Evolutionary conservation across 2,329 filamentous ascomycete genomes (phyloP), one percentile per base, ranked within the genome.

Genomic region (Ophiostoma montium): DNA sequence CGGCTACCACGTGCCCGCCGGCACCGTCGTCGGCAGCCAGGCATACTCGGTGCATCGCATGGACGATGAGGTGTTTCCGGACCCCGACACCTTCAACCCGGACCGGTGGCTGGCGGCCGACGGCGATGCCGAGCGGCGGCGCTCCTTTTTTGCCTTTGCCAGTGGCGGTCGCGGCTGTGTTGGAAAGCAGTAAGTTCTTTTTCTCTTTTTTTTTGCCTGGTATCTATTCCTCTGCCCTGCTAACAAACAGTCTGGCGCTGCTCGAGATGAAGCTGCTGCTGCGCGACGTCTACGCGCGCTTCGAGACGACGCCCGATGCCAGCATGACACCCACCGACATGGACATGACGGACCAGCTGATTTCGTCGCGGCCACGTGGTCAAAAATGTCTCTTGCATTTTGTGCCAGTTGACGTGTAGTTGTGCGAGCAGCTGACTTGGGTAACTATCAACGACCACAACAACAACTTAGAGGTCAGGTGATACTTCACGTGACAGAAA

Each of bases 71-170:
- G 82, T 87, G 1, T 96, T 94, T 61, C 79, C 82, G 1, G 74
- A 88, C 39, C 84, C 88, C 0, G 84, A 94, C 52, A 65, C 63
- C 6, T 95, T 89, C 60, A 71, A 81, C 46, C 89, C 89, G 0
- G 84, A 90, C 50, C 75, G 90, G 56, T 95, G 89, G 89, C 75
- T 95, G 55, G 78, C 74, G 15, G 71, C 74, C 9, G 74, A 81
- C 42, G 86, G 85, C 2, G 86, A 90, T 57, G 73, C 82, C 52
- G 84, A 90, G 57, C 70, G 77, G 50, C 75, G 75, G 56, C 67
- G 75, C 39, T 58, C 76, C 8, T 75, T 81, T 57, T 83, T 82
- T 66, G 74, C 81, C 0, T 84, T 84, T 65, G 73, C 78, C 7
- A 75, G 69, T 44, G 81, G 81, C 5, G 80, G 77, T 0, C 66